Percentiles rank a stretch among this genome's conserved stretches.
Evolutionary conservation across 2,329 filamentous ascomycete species (phyloP).

Genomic region (Orbilia ellipsospora): DNA sequence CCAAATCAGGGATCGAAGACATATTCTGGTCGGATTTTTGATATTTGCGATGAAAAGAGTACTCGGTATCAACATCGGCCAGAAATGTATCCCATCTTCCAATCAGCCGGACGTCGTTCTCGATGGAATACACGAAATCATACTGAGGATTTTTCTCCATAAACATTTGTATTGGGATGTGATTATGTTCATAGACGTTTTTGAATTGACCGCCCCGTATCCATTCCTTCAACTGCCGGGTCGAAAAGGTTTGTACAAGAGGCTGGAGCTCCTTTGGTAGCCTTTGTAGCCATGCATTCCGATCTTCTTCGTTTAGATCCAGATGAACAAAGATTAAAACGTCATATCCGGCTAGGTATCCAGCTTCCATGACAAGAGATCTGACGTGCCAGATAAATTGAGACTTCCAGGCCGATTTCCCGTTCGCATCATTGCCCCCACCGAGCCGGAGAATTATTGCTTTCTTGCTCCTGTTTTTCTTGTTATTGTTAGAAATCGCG

Average conservation of each 20-base stretch:
- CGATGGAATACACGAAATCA: constrained; percentile 37
- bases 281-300: constrained; percentile 7
- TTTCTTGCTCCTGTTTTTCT: constrained; percentile 16
- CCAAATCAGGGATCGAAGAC: constrained; percentile 20
- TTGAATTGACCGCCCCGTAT: constrained; percentile 33
- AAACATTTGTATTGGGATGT: constrained; percentile 35
- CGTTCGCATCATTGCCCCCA: background rate
- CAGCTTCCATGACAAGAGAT: constrained; percentile 36
- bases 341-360: constrained; percentile 24
- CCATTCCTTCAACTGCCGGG: constrained; percentile 30
- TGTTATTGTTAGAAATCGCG: constrained; percentile 36
- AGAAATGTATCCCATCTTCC: constrained; percentile 39
- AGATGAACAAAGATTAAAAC: constrained; percentile 36
- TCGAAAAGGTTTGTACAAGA: constrained; percentile 29
- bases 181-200: constrained; percentile 32
- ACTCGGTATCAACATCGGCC: constrained; percentile 34
- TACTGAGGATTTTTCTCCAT: constrained; percentile 34
- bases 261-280: constrained; percentile 26
- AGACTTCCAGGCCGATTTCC: constrained; percentile 4
- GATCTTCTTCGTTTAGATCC: constrained; percentile 3
- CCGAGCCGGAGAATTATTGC: constrained; percentile 25
- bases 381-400: constrained; percentile 23
- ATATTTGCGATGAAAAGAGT: constrained; percentile 32
- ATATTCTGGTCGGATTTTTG: constrained; percentile 20
- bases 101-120: constrained; percentile 30